Evolutionary conservation across 2,329 filamentous ascomycete genomes (phyloP).

Genomic region (Alternaria ethzedia): DNA sequence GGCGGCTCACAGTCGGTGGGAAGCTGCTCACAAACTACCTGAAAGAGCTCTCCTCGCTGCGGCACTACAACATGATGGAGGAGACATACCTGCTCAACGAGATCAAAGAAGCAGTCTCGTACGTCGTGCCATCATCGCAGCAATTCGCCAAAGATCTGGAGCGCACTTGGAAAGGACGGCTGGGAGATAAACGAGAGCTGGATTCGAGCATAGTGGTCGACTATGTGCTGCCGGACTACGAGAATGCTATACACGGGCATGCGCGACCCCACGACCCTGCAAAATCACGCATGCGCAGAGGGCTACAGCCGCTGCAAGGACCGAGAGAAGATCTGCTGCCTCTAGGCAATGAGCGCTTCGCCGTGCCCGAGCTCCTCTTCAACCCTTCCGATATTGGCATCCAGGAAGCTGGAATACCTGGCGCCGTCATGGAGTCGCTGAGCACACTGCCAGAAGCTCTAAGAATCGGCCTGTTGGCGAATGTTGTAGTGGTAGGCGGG

Average conservation of each 20-base stretch:
- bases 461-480: constrained; percentile 83
- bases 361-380: constrained; percentile 89
- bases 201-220: constrained; percentile 74
- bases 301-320: constrained; percentile 55
- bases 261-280: constrained; percentile 78
- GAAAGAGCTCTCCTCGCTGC: constrained; percentile 84
- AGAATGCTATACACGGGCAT: constrained; percentile 68
- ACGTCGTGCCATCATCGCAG: constrained; percentile 69
- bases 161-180: constrained; percentile 71
- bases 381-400: constrained; percentile 85
- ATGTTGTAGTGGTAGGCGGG: constrained; percentile 87
- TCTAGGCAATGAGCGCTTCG: constrained; percentile 89
- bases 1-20: constrained; percentile 87
- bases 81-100: constrained; percentile 94
- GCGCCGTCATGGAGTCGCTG: constrained; percentile 81
- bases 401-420: constrained; percentile 79
- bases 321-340: constrained; percentile 80
- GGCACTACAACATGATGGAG: constrained; percentile 95
- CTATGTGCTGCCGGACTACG: constrained; percentile 87
- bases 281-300: constrained; percentile 60
- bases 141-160: constrained; percentile 78
- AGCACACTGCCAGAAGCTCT: constrained; percentile 77
- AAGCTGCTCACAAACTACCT: constrained; percentile 94
- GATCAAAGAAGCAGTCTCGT: constrained; percentile 91
- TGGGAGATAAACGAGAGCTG: constrained; percentile 64